Evolutionary conservation across 2,329 filamentous ascomycete species (phyloP).

Genomic region (Cordyceps javanica): DNA sequence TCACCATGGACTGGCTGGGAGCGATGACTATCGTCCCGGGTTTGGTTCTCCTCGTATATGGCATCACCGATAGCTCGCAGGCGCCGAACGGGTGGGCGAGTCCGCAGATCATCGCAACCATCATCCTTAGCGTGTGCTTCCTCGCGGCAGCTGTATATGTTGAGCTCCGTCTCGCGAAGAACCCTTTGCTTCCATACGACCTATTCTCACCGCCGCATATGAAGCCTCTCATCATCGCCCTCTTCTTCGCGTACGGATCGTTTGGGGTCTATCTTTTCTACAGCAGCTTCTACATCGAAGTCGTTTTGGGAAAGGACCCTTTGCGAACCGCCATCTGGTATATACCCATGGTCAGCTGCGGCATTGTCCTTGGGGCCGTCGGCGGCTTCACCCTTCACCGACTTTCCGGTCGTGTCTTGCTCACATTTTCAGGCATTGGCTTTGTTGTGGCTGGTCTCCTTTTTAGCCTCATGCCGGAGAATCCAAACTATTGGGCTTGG

Average conservation of each 20-base stretch:
- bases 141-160: constrained; percentile 53
- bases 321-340: constrained; percentile 55
- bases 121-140: constrained; percentile 49
- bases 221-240: constrained; percentile 46
- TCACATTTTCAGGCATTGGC: constrained; percentile 45
- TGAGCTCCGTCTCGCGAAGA: constrained; percentile 56
- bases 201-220: constrained; percentile 59
- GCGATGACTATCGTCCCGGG: constrained; percentile 48
- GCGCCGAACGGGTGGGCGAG: constrained; percentile 56
- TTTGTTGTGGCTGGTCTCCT: constrained; percentile 46
- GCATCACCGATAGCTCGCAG: constrained; percentile 60
- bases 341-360: constrained; percentile 51
- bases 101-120: constrained; percentile 55
- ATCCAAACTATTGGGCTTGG: constrained; percentile 56
- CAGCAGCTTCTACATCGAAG: constrained; percentile 55
- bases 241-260: constrained; percentile 44
- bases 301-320: constrained; percentile 42
- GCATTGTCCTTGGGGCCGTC: constrained; percentile 47
- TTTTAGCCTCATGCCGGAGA: constrained; percentile 48
- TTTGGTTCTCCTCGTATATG: constrained; percentile 60
- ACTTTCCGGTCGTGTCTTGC: constrained; percentile 45
- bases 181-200: constrained; percentile 57
- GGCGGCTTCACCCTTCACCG: constrained; percentile 52
- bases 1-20: constrained; percentile 51
- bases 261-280: constrained; percentile 61